Percentiles rank a stretch among this genome's conserved stretches.
Evolutionary conservation across 495 filamentous ascomycete genomes (phyloP).

Genomic region (Aspergillus sclerotiicarbonarius): DNA sequence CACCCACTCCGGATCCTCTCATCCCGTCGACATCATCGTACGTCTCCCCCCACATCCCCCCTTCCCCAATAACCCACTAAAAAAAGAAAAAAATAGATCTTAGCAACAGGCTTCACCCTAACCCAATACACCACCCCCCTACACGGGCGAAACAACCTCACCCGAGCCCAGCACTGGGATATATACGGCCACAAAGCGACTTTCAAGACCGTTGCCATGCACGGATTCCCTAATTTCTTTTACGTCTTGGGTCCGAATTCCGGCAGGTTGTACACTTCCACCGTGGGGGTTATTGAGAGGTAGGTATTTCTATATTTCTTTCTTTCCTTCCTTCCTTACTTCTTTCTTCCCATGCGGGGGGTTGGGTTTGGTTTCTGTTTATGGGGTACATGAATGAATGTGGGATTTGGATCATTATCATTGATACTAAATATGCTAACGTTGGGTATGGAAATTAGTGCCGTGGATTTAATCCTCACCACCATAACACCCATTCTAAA

Average conservation of each 20-base stretch:
- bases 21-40: conserved; percentile 17
- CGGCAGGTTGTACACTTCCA: conserved; percentile 21
- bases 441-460: conserved; percentile 8
- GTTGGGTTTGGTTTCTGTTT: not conserved
- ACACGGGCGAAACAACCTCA: conserved; percentile 10
- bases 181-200: conserved; percentile 17
- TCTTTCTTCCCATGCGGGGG: not conserved
- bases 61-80: not conserved
- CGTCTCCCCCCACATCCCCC: not conserved
- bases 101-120: conserved; percentile 15
- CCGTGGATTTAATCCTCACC: conserved; percentile 9
- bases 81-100: conserved; percentile 4
- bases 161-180: conserved; percentile 13
- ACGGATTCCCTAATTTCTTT: conserved; percentile 31
- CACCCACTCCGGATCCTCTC: conserved; percentile 6
- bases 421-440: not conserved
- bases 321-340: not conserved
- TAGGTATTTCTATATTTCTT: conserved; percentile 26
- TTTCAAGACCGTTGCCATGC: conserved; percentile 25
- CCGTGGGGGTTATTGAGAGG: conserved; percentile 45
- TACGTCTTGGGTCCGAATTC: conserved; percentile 28
- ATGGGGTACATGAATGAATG: not conserved
- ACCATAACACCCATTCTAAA: conserved; percentile 11
- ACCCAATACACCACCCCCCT: conserved; percentile 12
- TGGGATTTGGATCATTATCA: not conserved